Base-by-base conservation (phyloP, 805 yeast genomes). In the Schwanniomyces sp. region DNA sequence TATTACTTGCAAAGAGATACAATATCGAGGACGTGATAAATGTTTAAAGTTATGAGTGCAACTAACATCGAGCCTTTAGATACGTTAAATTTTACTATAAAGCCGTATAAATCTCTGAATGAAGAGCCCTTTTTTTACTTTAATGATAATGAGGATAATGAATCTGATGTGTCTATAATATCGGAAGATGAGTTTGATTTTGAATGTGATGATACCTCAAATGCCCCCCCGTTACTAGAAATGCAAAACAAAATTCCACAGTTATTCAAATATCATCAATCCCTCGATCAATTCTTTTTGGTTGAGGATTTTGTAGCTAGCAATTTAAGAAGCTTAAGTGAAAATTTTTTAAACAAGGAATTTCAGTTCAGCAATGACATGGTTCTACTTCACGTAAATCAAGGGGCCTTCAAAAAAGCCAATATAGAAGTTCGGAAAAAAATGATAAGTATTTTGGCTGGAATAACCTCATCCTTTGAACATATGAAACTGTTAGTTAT, bases 11-110 rank as follows among this genome's bases (percentile, higher is more conserved):
- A 21, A 21, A 21, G 24, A 21, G 5, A 21, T 21, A 3, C 24
- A 21, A 21, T 21, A 21, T 21, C 24, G 24, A 21, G 24, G 24
- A 21, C 17, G 11, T 32, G 11, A 7, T 38, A n/a, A 11, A 39
- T 24, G 42, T 51, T 48, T 34, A 45, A 45, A 21, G 47, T 53
- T 3, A 39, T 52, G 32, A 49, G 51, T 25, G 37, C 53, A 4
- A 51, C 52, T 24, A 49, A 48, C 37, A 21, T 49, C 14, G 40
- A 40, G 25, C 34, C 45, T 3, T 21, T 41, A 14, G 55, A 52
- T 28, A 47, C 40, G 30, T 26, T 52, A 9, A 49, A 47, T 18
- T 47, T 52, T 25, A 50, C 55, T 14, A 42, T 52, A 10, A 32
- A 34, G 40, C 43, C 52, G 11, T 37, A 36, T 24, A 45, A 49